Conservation (phyloP, 2,329 filamentous ascomycete species). For the Madurella fahalii region DNA sequence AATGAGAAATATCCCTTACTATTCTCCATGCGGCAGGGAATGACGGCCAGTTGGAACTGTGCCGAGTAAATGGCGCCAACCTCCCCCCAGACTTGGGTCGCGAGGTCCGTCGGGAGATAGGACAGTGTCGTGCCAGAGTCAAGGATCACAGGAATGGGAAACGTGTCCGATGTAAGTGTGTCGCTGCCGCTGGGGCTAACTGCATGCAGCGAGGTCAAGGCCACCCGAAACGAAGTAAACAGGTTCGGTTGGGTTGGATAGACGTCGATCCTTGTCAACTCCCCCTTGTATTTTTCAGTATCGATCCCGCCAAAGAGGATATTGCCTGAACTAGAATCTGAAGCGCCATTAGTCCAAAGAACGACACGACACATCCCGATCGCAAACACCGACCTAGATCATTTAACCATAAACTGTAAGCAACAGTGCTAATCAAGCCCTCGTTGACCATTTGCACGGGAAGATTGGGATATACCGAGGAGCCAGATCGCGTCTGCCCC, state of each 20-base stretch:
- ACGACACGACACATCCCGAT: neutral
- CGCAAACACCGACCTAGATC: slow-evolving; percentile 37
- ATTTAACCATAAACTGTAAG: slow-evolving; percentile 68
- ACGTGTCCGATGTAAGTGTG: slow-evolving; percentile 37
- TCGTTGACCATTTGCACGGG: slow-evolving; percentile 61
- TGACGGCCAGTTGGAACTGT: slow-evolving; percentile 37
- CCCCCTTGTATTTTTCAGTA: slow-evolving; percentile 65
- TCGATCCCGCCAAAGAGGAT: slow-evolving; percentile 82
- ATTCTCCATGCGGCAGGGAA: slow-evolving; percentile 47
- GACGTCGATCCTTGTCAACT: slow-evolving; percentile 59
- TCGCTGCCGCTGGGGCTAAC: slow-evolving; percentile 48
- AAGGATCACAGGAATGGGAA: slow-evolving; percentile 59
- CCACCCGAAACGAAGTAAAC: slow-evolving; percentile 46
- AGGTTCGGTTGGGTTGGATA: slow-evolving; percentile 36
- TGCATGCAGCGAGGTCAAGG: slow-evolving; percentile 45
- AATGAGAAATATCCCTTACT: slow-evolving; percentile 51
- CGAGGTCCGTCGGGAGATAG: slow-evolving; percentile 62
- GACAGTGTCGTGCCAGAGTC: slow-evolving; percentile 73
- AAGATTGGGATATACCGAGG: slow-evolving; percentile 51
- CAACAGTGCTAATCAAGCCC: slow-evolving; percentile 60
- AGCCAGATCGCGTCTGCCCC: slow-evolving; percentile 24
- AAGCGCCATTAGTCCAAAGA: slow-evolving; percentile 7
- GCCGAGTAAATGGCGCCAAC: slow-evolving; percentile 47
- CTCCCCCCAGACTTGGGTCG: slow-evolving; percentile 49
- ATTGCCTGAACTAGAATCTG: slow-evolving; percentile 58